phyloP scores from a whole-genome alignment of 2,329 filamentous ascomycete species.

The Cytospora paraplurivora region DNA sequence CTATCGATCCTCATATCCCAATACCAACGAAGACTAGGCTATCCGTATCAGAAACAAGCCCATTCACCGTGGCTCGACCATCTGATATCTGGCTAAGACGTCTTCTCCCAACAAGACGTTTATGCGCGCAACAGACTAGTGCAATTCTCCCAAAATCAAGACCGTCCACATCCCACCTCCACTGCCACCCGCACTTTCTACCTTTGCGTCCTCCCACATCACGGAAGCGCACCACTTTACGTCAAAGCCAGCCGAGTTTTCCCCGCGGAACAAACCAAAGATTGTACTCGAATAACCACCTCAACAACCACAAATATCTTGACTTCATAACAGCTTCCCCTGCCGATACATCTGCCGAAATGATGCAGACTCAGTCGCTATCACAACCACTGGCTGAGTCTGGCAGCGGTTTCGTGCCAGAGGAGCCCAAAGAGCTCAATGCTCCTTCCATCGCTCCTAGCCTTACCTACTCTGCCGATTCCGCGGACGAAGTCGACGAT shows the following conservation, averaged over 20 bases:
- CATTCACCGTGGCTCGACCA: slow-evolving; percentile 23
- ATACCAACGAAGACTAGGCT: too few relatives aligned
- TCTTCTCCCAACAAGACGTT: slow-evolving; percentile 5
- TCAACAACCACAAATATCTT: background rate
- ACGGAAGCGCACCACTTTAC: background rate
- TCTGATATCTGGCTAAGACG: slow-evolving; percentile 10
- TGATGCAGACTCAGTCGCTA: slow-evolving; percentile 40
- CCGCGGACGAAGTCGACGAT: slow-evolving; percentile 57
- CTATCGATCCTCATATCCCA: too few relatives aligned
- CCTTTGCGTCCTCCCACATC: background rate
- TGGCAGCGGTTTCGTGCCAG: slow-evolving; percentile 35
- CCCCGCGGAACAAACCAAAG: slow-evolving; percentile 22
- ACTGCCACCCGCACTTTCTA: background rate
- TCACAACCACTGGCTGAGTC: slow-evolving; percentile 44
- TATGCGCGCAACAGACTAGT: slow-evolving; percentile 21
- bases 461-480: slow-evolving; percentile 63
- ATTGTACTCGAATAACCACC: slow-evolving; percentile 12
- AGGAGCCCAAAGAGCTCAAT: slow-evolving; percentile 41
- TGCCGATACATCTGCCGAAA: too few relatives aligned
- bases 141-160: background rate
- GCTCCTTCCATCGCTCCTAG: slow-evolving; percentile 60
- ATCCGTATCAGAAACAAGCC: background rate
- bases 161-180: too few relatives aligned
- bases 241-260: slow-evolving; percentile 25
- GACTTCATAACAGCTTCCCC: slow-evolving; percentile 38